Base-by-base conservation (phyloP, 2,329 filamentous ascomycete species). In the Diaporthe velutina region DNA sequence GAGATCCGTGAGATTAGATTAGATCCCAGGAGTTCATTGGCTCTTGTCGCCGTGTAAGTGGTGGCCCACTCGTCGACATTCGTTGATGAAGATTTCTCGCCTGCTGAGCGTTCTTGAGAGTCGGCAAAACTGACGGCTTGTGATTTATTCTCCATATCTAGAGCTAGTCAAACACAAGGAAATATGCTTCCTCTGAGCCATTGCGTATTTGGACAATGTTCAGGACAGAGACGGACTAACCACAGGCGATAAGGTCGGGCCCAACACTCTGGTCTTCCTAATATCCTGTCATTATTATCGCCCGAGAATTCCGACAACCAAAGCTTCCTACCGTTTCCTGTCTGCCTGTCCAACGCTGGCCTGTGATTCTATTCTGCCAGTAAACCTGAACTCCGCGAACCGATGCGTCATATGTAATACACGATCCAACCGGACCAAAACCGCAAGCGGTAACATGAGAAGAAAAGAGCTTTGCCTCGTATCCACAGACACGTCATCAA, bases 1-100 rank as follows among this genome's bases (percentile, higher is more conserved):
- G 40, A 55, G 57, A 72, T 72, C 57, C 28, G 22, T 25, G 25
- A 50, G 54, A 73, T 70, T 70, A 78, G 76, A 77, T 78, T 74
- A 77, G 73, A 78, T 78, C 71, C 40, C 35, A 2, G 13, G 15
- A 19, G 17, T 38, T 22, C n/a, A 28, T 75, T 70, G 58, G 61
- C 74, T 55, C 58, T 2, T 25, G 0, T 7, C 30, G 13, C 50
- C 58, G 48, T 72, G 35, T 64, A 72, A 72, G 70, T 72, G 45
- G 17, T 25, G 28, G 25, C 45, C 55, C 40, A 35, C 61, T 50
- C 61, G 17, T 33, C 15, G 40, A 33, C 58, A 12, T 22, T 64
- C 35, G 12, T 22, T 22, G 25, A 10, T 48, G 4, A 30, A 30
- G 61, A 19, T 17, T 50, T 13, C n/a, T 38, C 35, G 17, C 28